Evolutionary conservation across 1,284 basidiomycete genomes (phyloP).

Genomic region (Vanrija sp.): DNA sequence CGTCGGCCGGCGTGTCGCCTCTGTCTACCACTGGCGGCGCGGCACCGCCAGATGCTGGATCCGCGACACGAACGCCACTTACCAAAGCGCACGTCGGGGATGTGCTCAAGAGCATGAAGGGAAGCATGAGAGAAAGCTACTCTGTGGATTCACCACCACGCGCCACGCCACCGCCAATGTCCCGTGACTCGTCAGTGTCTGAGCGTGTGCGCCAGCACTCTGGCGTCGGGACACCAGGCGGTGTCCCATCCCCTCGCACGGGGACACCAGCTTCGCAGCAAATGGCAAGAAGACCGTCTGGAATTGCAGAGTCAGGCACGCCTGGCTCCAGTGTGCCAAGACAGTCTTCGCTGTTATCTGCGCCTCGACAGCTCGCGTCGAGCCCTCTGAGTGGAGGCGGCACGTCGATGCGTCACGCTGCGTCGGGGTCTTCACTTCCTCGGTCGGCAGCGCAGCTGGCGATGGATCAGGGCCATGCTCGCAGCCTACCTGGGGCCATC

Average conservation of each 20-base stretch:
- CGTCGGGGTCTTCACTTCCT: not conserved
- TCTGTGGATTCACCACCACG: no score
- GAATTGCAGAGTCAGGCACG: no score
- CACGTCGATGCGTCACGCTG: not conserved
- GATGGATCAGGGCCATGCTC: no score
- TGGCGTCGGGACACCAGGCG: not conserved
- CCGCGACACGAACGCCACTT: slow-evolving; percentile 29
- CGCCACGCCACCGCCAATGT: not conserved
- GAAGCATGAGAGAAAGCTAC: slow-evolving; percentile 22
- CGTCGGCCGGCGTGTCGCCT: not conserved
- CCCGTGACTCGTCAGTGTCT: no score
- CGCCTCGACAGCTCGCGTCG: no score
- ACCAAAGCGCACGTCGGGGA: slow-evolving; percentile 44
- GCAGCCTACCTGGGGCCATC: not conserved
- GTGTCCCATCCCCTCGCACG: not conserved
- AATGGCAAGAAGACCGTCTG: no score
- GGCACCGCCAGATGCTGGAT: slow-evolving; percentile 1
- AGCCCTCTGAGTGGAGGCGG: no score
- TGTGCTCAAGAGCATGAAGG: slow-evolving; percentile 41
- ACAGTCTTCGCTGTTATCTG: no score
- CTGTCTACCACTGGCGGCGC: not conserved
- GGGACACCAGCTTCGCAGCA: no score
- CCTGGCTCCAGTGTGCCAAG: no score
- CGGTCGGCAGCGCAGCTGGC: not conserved
- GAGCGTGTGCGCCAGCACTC: no score